Base-by-base conservation (phyloP, 768 basidiomycete genomes). In the Mrakia gelida region DNA sequence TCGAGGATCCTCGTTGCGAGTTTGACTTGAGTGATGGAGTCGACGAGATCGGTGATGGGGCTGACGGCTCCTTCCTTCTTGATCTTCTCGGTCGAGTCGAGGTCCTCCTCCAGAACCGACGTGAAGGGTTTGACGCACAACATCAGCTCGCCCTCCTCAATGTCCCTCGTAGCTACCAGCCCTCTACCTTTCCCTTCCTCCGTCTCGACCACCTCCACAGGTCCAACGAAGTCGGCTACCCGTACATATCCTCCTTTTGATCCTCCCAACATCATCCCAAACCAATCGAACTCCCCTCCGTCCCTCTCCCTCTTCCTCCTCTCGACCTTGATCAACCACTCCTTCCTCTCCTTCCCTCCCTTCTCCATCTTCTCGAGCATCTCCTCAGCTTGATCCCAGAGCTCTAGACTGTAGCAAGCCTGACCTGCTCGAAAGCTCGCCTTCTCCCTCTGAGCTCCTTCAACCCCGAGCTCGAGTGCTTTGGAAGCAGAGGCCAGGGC, bases 51-150 rank as follows among this genome's bases (percentile, higher is more conserved):
- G 21, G 67, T 45, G 34, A 38, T n/a, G 26, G 34, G 26, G 67
- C 45, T 70, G 34, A 70, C 21, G 26, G 38, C 67, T 38, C 67
- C 67, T 23, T 70, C 67, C 67, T 41, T 23, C 18, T 18, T 26
- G 5, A 1, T 41, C 34, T n/a, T 41, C 26, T 70, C 67, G 34
- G 2, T 45, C 6, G 41, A 5, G 0, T 13, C 23, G 49, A 72
- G 52, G 3, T 72, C 71, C 26, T 72, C 52, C 28, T 38, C 41
- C n/a, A 56, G 15, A 23, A n/a, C 41, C 2, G 45, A 30, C 23
- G 71, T n/a, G 71, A 49, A 72, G 23, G 43, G 71, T 15, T 72
- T 72, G 49, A 56, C 71, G n/a, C 49, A n/a, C 45, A 49, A 30
- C 38, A 72, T 16, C 28, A 54, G 26, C 71, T 72, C 71, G 21